Conservation (phyloP, 768 basidiomycete genomes). For the Termitomyces eurrhizus region DNA sequence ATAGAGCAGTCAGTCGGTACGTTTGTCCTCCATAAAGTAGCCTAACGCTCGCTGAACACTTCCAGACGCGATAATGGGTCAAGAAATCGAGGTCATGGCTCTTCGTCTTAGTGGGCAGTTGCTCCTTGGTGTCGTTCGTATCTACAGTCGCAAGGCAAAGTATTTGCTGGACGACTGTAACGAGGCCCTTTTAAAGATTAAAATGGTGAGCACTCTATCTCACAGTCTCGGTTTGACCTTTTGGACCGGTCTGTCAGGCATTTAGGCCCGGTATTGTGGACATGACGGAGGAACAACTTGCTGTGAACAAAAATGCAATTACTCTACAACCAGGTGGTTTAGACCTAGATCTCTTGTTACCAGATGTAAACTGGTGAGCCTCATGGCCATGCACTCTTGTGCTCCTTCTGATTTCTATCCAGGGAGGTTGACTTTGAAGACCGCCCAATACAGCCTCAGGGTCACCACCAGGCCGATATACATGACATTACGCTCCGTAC, state of each 20-base stretch:
- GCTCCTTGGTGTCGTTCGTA: conserved; percentile 92
- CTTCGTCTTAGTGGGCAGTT: conserved; percentile 96
- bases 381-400: background rate
- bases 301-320: conserved; percentile 83
- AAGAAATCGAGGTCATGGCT: conserved; percentile 91
- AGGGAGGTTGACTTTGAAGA: conserved; percentile 84
- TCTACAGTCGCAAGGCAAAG: conserved; percentile 97
- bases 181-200: conserved; percentile 91
- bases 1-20: conserved; percentile 90
- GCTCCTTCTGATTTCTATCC: conserved; percentile 8
- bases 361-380: conserved; percentile 75
- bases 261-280: conserved; percentile 95
- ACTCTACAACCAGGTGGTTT: conserved; percentile 76
- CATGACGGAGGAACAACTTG: conserved; percentile 91
- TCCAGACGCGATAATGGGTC: conserved; percentile 86
- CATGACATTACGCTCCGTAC: conserved; percentile 88
- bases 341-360: conserved; percentile 76
- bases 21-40: conserved; percentile 21
- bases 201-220: conserved; percentile 62
- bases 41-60: background rate
- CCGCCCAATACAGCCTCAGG: conserved; percentile 57
- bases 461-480: conserved; percentile 78
- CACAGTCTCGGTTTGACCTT: background rate
- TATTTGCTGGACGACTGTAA: conserved; percentile 98
- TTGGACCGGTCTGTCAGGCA: conserved; percentile 46